Conservation (phyloP, 345 rosid genomes). For the Nasturtium officinale region DNA sequence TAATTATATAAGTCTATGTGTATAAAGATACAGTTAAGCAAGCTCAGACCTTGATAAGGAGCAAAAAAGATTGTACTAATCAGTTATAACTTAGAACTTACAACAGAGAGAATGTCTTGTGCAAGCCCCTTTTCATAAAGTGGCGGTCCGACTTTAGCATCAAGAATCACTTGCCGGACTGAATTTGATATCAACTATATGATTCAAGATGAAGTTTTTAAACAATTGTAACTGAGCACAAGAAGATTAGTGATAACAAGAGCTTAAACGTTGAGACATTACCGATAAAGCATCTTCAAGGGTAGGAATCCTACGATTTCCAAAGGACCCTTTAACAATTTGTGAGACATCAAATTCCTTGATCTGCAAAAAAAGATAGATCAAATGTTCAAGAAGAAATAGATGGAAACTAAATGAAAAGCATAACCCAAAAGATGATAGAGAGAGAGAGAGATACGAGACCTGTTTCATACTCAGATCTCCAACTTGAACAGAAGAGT, state of each 20-base stretch:
- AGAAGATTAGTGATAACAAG: constrained; percentile 17
- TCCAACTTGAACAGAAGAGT: constrained; percentile 71
- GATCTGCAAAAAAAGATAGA: constrained; percentile 58
- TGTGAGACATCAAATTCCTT: constrained; percentile 51
- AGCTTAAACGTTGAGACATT: constrained; percentile 14
- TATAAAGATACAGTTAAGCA: background rate
- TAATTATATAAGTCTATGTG: background rate
- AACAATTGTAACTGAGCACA: too few relatives aligned
- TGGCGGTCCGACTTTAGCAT: constrained; percentile 95
- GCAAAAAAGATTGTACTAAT: constrained; percentile 7
- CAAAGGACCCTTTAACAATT: constrained; percentile 45
- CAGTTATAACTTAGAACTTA: constrained; percentile 44
- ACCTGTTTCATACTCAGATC: constrained; percentile 80
- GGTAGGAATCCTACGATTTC: constrained; percentile 60
- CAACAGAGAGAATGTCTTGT: constrained; percentile 75
- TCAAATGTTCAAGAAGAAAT: background rate
- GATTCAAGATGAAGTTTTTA: constrained; percentile 6
- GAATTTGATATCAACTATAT: constrained; percentile 72
- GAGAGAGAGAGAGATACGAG: constrained; percentile 18
- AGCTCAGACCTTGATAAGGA: background rate
- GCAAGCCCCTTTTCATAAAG: constrained; percentile 82
- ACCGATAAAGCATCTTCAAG: constrained; percentile 83
- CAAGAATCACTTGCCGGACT: constrained; percentile 72
- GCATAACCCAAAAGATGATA: constrained; percentile 18
- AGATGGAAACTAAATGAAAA: constrained; percentile 14